phyloP scores from a whole-genome alignment of 495 filamentous ascomycete species.

The Xylaria cubensis region DNA sequence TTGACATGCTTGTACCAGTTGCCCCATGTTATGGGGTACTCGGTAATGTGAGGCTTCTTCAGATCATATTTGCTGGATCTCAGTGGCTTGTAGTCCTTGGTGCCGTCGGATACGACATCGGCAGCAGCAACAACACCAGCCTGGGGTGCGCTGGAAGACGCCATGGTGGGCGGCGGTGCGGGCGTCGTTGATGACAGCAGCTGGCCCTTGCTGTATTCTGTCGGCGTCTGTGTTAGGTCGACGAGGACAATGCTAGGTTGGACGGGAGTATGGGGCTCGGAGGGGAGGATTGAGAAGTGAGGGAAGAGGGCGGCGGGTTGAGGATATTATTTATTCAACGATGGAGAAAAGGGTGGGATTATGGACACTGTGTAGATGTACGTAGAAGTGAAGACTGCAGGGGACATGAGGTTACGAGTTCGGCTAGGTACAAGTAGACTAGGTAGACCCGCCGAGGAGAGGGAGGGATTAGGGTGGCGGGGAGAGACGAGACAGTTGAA shows the following conservation, averaged over 20 bases:
- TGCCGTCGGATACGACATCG: conserved; percentile 54
- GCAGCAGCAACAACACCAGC: conserved; percentile 33
- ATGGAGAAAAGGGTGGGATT: neutral
- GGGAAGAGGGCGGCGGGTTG: conserved; percentile 14
- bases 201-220: conserved; percentile 27
- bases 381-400: neutral
- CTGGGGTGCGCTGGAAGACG: conserved; percentile 45
- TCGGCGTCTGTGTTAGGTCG: conserved; percentile 8
- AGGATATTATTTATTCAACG: conserved; percentile 26
- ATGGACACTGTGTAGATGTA: conserved; percentile 3
- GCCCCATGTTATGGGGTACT: conserved; percentile 72
- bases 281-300: neutral
- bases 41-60: conserved; percentile 61
- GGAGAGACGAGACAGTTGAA: conserved; percentile 5
- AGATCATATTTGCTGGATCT: conserved; percentile 53
- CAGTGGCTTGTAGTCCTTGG: conserved; percentile 55
- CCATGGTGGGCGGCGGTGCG: conserved; percentile 44
- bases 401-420: neutral
- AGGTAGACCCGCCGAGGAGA: too few relatives aligned
- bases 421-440: neutral
- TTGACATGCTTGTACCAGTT: conserved; percentile 99
- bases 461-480: too few relatives aligned
- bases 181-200: conserved; percentile 27
- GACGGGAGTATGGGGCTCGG: conserved; percentile 2
- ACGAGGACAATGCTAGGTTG: neutral